Conservation (phyloP, 345 rosid species). For the Lenwebbia sp. region DNA sequence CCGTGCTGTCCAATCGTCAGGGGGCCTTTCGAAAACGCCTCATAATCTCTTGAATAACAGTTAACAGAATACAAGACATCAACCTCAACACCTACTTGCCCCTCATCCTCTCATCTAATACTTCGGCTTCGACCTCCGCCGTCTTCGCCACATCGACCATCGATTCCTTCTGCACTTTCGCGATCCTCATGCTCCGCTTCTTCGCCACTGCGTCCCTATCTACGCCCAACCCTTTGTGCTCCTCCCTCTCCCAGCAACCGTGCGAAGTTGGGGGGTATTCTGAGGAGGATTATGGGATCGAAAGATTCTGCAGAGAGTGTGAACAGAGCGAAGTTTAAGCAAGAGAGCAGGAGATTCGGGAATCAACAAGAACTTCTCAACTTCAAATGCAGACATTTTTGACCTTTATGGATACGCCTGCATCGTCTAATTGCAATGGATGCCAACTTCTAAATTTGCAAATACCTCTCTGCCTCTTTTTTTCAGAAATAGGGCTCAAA, state of each 20-base stretch:
- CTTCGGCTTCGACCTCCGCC: slow-evolving; percentile 18
- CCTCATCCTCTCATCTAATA: slow-evolving; percentile 18
- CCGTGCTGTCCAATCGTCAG: too few relatives aligned
- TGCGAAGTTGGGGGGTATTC: slow-evolving; percentile 46
- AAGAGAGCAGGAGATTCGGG: neutral
- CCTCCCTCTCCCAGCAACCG: slow-evolving; percentile 30
- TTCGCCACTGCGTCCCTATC: slow-evolving; percentile 22
- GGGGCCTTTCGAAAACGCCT: too few relatives aligned
- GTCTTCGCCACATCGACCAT: slow-evolving; percentile 23
- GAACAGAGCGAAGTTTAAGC: neutral
- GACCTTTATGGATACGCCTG: neutral
- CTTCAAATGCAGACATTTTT: neutral
- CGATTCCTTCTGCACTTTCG: slow-evolving; percentile 32
- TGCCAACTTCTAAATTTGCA: neutral
- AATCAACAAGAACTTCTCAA: neutral
- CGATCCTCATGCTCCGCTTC: slow-evolving; percentile 28
- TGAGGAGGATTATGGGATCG: slow-evolving; percentile 8
- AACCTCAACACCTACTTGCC: slow-evolving; percentile 5
- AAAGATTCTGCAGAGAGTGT: neutral
- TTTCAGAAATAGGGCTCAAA: neutral
- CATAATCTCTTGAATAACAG: too few relatives aligned
- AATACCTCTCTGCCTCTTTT: neutral
- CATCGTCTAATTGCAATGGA: neutral
- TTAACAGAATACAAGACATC: too few relatives aligned
- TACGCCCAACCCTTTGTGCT: slow-evolving; percentile 27